These are phyloP conservation scores for Botrytis tulipae DNA, from an alignment of 2,329 filamentous ascomycete genomes.

Conservation along the genomic window DNA sequence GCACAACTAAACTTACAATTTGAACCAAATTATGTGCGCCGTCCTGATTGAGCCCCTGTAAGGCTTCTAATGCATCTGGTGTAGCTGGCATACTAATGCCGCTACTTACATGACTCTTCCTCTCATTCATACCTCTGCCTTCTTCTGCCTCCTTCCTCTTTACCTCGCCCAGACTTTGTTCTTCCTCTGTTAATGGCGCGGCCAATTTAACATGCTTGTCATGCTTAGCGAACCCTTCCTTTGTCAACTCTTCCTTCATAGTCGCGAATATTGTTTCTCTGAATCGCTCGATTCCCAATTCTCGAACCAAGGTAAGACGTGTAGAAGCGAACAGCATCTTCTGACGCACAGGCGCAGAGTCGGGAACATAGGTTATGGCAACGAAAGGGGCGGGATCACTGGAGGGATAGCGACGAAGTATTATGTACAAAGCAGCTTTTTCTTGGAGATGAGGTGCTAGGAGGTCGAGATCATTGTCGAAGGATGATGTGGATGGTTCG, in stretches of 20 bases:
- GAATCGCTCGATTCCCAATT: constrained; percentile 77
- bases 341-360: constrained; percentile 73
- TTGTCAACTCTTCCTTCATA: constrained; percentile 64
- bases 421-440: constrained; percentile 68
- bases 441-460: constrained; percentile 63
- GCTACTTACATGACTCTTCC: constrained; percentile 48
- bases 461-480: constrained; percentile 61
- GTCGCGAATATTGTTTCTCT: constrained; percentile 74
- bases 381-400: constrained; percentile 52
- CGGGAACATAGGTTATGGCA: constrained; percentile 76
- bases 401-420: constrained; percentile 66
- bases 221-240: constrained; percentile 68
- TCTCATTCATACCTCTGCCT: constrained; percentile 61
- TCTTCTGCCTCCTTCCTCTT: constrained; percentile 74
- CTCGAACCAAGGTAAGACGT: constrained; percentile 69
- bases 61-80: constrained; percentile 61
- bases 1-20: constrained; percentile 51
- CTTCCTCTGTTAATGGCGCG: constrained; percentile 77
- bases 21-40: constrained; percentile 56
- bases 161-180: constrained; percentile 67
- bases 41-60: constrained; percentile 56
- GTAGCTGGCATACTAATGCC: constrained; percentile 52
- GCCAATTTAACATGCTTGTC: constrained; percentile 63
- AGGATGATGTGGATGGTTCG: constrained; percentile 52
- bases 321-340: constrained; percentile 86